phyloP scores from a whole-genome alignment of 176 grass and related monocot species.

The Oryza meridionalis region DNA sequence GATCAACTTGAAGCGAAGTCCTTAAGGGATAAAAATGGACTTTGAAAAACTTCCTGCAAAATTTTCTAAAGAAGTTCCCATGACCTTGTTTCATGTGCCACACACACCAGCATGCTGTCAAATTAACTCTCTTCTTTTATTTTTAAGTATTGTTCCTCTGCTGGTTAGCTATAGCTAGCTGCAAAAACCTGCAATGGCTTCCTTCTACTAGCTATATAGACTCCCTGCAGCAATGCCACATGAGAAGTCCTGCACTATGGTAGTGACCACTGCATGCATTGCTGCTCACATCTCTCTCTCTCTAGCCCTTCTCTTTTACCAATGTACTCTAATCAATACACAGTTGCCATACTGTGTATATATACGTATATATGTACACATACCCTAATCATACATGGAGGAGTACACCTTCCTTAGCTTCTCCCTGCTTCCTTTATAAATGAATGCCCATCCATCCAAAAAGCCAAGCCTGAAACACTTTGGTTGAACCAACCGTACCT shows the following conservation, averaged over 20 bases:
- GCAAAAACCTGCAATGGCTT: neutral
- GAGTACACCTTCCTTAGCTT: neutral
- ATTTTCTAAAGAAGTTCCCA: neutral
- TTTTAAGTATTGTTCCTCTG: neutral
- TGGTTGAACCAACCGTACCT: neutral
- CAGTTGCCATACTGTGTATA: constrained; percentile 2
- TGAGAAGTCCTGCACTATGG: neutral
- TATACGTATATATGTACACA: neutral
- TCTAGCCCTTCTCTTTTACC: neutral
- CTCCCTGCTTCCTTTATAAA: constrained; percentile 44
- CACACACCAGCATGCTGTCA: neutral
- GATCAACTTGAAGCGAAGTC: too few species aligned
- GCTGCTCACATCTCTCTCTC: neutral
- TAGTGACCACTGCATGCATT: neutral
- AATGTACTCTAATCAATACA: neutral
- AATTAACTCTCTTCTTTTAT: neutral
- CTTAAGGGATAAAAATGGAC: too few species aligned
- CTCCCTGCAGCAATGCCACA: neutral
- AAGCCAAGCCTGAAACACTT: neutral
- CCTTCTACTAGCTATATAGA: neutral
- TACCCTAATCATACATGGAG: neutral
- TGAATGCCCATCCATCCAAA: constrained; percentile 5
- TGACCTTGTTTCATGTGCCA: neutral
- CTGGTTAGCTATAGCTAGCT: neutral
- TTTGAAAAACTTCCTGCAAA: neutral